Evolutionary conservation across 2,329 filamentous ascomycete genomes (phyloP).

Genomic region (Alternaria tenuissima): DNA sequence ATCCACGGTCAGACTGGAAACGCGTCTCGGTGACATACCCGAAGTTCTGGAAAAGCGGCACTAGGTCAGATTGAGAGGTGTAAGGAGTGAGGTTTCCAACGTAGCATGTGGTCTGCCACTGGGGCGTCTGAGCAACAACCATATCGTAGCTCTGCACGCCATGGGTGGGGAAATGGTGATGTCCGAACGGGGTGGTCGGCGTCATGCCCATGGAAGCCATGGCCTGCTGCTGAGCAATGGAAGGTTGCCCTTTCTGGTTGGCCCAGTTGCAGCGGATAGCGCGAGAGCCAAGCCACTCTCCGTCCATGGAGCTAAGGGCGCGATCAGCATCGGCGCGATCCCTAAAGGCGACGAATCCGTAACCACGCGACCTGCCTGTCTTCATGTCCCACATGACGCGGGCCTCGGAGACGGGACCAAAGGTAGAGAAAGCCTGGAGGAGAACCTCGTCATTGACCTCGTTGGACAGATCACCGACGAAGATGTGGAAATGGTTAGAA

Average conservation of each 20-base stretch:
- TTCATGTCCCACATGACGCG: slow-evolving; percentile 99
- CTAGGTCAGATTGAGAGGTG: slow-evolving; percentile 93
- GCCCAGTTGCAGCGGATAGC: slow-evolving; percentile 99
- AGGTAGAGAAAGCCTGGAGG: slow-evolving; percentile 91
- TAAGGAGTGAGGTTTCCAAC: slow-evolving; percentile 98
- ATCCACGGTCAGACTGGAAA: slow-evolving; percentile 96
- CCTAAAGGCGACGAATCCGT: slow-evolving; percentile 97
- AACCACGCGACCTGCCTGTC: slow-evolving; percentile 94
- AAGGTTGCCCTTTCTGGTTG: slow-evolving; percentile 99
- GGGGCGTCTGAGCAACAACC: slow-evolving; percentile 91
- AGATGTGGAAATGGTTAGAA: slow-evolving; percentile 98
- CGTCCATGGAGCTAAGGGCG: slow-evolving; percentile 96
- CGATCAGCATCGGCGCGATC: slow-evolving; percentile 95
- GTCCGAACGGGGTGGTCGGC: slow-evolving; percentile 92
- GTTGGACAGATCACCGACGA: slow-evolving; percentile 96
- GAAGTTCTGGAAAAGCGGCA: slow-evolving; percentile 99
- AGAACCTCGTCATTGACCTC: slow-evolving; percentile 98
- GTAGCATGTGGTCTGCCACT: slow-evolving; percentile 98
- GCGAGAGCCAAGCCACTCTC: slow-evolving; percentile 97
- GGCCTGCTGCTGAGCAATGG: slow-evolving; percentile 95
- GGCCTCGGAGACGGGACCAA: slow-evolving; percentile 94
- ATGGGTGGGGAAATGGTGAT: slow-evolving; percentile 97
- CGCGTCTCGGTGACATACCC: slow-evolving; percentile 96
- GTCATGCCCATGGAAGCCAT: slow-evolving; percentile 99
- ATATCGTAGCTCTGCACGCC: slow-evolving; percentile 98